These are phyloP conservation scores for Paraphoma chrysanthemicola DNA, from an alignment of 2,329 filamentous ascomycete genomes.

Conservation along the genomic window DNA sequence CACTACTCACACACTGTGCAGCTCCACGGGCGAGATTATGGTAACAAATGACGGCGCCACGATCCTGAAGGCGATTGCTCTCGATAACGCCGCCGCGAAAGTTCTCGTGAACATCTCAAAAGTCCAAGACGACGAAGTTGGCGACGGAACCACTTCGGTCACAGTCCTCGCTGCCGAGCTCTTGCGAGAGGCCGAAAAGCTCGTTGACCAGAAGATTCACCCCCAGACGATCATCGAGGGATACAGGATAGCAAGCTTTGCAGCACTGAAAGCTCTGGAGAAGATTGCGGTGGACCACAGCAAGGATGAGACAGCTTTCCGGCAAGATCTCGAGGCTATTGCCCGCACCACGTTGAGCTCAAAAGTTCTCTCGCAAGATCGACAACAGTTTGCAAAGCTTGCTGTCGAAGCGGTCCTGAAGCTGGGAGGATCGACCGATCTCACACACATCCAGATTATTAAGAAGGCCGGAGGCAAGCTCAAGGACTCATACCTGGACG, in stretches of 20 bases:
- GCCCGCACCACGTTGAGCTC: conserved; percentile 95
- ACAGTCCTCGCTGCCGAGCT: conserved; percentile 94
- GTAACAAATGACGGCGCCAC: conserved; percentile 99
- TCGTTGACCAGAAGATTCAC: conserved; percentile 98
- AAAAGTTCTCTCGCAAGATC: conserved; percentile 94
- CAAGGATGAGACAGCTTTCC: conserved; percentile 81
- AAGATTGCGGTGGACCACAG: conserved; percentile 89
- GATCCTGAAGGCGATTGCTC: conserved; percentile 96
- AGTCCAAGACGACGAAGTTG: conserved; percentile 98
- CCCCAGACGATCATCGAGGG: conserved; percentile 99
- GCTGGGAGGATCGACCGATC: conserved; percentile 86
- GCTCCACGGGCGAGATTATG: conserved; percentile 95
- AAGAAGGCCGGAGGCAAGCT: conserved; percentile 99
- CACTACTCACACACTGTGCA: conserved; percentile 49
- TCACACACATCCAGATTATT: conserved; percentile 98
- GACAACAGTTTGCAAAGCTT: conserved; percentile 87
- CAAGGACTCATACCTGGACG: conserved; percentile 95
- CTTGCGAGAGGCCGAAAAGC: conserved; percentile 92
- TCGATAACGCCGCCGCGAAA: conserved; percentile 98
- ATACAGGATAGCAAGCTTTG: conserved; percentile 93
- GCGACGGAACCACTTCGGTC: conserved; percentile 98
- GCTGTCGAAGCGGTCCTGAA: conserved; percentile 91
- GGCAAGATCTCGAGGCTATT: conserved; percentile 87
- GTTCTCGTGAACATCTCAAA: conserved; percentile 99
- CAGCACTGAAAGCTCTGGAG: conserved; percentile 84